These are phyloP conservation scores for Malassezia caprae DNA, from an alignment of 1,284 basidiomycete species.

Conservation along the genomic window DNA sequence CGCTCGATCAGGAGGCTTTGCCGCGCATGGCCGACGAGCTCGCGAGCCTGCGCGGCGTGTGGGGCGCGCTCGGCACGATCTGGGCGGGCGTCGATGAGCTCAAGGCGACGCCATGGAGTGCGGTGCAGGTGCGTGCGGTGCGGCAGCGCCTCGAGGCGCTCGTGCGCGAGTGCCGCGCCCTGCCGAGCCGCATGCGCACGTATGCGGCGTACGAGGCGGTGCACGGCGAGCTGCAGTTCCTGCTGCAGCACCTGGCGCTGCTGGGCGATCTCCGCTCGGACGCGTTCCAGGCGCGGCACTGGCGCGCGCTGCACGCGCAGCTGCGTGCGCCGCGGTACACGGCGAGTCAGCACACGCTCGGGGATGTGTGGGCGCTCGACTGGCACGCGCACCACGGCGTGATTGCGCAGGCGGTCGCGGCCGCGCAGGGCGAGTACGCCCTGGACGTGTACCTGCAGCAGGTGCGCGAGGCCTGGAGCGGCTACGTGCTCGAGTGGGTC, in stretches of 20 bases:
- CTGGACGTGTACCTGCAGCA: conserved; percentile 52
- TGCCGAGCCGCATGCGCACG: conserved; percentile 97
- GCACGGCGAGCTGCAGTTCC: conserved; percentile 72
- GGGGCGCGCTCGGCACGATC: conserved; percentile 94
- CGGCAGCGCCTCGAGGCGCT: conserved; percentile 85
- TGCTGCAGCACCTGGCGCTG: conserved; percentile 80
- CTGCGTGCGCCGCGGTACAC: conserved; percentile 54
- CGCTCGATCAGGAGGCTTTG: conserved; percentile 72
- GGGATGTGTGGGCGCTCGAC: conserved; percentile 93
- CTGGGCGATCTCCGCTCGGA: conserved; percentile 92
- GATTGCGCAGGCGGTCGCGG: conserved; percentile 88
- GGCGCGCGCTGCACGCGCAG: conserved; percentile 94
- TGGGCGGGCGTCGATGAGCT: conserved; percentile 88
- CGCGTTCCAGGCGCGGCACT: conserved; percentile 92
- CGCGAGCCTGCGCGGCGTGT: conserved; percentile 90
- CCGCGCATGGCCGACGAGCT: conserved; percentile 90
- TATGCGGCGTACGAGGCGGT: conserved; percentile 98
- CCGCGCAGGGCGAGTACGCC: conserved; percentile 82
- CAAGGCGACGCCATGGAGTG: conserved; percentile 78
- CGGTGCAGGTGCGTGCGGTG: conserved; percentile 75
- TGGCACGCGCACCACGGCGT: conserved; percentile 78
- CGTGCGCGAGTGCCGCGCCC: conserved; percentile 81
- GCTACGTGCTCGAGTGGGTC: conserved; percentile 86
- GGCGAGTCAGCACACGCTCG: conserved; percentile 71
- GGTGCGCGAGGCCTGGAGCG: conserved; percentile 92